These are phyloP conservation scores for Umbilicaria muhlenbergii DNA, from an alignment of 495 filamentous ascomycete genomes.

Conservation along the genomic window DNA sequence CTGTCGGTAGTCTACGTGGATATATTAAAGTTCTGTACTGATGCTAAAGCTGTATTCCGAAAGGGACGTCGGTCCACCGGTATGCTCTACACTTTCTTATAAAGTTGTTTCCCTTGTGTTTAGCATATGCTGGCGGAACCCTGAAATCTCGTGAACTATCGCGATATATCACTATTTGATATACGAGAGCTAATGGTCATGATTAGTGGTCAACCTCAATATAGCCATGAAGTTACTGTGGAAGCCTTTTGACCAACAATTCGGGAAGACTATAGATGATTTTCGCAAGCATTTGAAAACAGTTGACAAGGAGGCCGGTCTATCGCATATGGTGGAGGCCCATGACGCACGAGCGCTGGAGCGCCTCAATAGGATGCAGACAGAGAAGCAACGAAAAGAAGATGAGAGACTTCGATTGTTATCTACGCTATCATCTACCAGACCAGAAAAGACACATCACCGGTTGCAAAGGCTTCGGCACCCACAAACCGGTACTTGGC, in stretches of 20 bases:
- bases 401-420: constrained; percentile 4
- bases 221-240: constrained; percentile 5
- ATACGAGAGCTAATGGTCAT: too few relatives aligned
- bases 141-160: too few relatives aligned
- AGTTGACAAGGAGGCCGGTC: constrained; percentile 12
- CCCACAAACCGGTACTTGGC: constrained; percentile 7
- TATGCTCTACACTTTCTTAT: too few relatives aligned
- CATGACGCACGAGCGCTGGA: constrained; percentile 7
- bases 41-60: constrained; percentile 18
- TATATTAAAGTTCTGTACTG: constrained; percentile 21
- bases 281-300: constrained; percentile 9
- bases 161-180: too few relatives aligned
- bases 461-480: constrained; percentile 5
- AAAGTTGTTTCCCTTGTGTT: too few relatives aligned
- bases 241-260: constrained; percentile 14
- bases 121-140: too few relatives aligned
- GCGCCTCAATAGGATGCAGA: constrained; percentile 2
- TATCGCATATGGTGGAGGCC: constrained; percentile 14
- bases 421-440: constrained; percentile 2
- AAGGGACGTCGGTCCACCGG: constrained; percentile 4
- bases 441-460: constrained; percentile 5
- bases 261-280: constrained; percentile 5
- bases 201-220: neutral
- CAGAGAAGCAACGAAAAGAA: constrained; percentile 6
- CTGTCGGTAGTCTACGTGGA: constrained; percentile 24